Conservation (phyloP, 2,329 filamentous ascomycete genomes). For the Claviceps maximensis region DNA sequence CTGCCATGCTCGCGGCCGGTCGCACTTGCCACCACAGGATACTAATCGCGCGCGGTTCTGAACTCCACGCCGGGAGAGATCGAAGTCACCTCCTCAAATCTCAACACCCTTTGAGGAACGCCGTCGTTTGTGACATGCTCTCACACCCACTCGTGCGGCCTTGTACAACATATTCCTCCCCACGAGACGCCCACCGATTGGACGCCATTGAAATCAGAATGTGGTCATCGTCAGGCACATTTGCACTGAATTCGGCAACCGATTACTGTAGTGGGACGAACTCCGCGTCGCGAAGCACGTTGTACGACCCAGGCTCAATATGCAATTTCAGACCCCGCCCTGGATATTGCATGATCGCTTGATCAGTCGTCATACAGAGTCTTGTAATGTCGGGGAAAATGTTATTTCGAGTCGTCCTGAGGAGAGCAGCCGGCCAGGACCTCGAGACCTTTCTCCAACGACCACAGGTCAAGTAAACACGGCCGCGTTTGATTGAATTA, state of each 20-base stretch:
- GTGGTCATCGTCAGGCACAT: conserved; percentile 2
- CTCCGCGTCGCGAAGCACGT: background rate
- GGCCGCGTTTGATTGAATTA: background rate
- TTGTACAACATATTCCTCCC: background rate
- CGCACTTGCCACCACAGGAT: background rate
- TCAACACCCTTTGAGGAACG: background rate
- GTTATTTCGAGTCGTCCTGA: background rate
- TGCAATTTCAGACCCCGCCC: conserved; percentile 1
- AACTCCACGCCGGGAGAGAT: too few species aligned
- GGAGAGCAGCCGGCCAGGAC: background rate
- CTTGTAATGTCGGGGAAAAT: background rate
- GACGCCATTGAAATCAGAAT: background rate
- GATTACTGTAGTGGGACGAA: background rate
- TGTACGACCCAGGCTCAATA: background rate
- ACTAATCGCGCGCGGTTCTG: too few species aligned
- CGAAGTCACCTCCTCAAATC: too few species aligned
- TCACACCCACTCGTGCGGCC: background rate
- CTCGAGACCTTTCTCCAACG: background rate
- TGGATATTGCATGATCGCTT: background rate
- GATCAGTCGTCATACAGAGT: background rate
- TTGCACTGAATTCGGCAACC: background rate
- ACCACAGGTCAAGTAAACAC: too few species aligned
- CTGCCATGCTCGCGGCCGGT: background rate
- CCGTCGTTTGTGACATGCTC: background rate
- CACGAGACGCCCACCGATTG: conserved; percentile 1